Conservation (phyloP, 345 rosid species). For the Arabidopsis thaliana region DNA sequence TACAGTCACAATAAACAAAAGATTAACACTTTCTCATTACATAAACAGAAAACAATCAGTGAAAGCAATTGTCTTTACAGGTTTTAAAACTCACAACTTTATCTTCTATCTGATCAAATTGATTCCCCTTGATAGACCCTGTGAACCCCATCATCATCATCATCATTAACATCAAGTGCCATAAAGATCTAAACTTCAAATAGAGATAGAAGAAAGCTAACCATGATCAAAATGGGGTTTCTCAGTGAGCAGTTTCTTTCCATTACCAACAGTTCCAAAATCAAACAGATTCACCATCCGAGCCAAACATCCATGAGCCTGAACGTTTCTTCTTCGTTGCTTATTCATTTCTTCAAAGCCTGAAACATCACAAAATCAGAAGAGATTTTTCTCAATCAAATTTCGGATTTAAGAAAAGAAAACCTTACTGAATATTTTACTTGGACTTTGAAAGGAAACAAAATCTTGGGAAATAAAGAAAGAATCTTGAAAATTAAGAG, state of each 20-base stretch:
- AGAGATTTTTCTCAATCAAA: conserved; percentile 6
- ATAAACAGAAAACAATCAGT: not conserved
- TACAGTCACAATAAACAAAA: conserved; percentile 43
- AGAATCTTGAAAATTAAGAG: conserved; percentile 29
- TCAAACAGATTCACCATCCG: conserved; percentile 70
- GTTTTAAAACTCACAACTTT: conserved; percentile 57
- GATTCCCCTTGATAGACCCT: conserved; percentile 61
- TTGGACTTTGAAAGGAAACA: conserved; percentile 21
- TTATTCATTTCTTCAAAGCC: conserved; percentile 66
- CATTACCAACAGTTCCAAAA: conserved; percentile 53
- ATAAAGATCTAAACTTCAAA: conserved; percentile 10
- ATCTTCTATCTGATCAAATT: conserved; percentile 68
- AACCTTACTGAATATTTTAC: conserved; percentile 7
- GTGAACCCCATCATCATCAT: conserved; percentile 37
- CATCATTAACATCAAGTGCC: conserved; percentile 10
- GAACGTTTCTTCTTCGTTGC: conserved; percentile 53
- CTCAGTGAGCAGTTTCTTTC: conserved; percentile 49
- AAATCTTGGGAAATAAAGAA: conserved; percentile 22
- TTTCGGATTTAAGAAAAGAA: conserved; percentile 1
- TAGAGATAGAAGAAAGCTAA: conserved; percentile 43
- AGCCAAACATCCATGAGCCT: conserved; percentile 54
- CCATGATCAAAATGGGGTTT: conserved; percentile 65
- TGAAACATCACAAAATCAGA: conserved; percentile 35
- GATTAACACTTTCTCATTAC: not conserved
- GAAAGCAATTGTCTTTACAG: conserved; percentile 12